Percentiles rank a stretch among this genome's conserved stretches.
These are phyloP conservation scores for Tillandsia fasciculata DNA, from an alignment of 176 grass and related monocot genomes.

Conservation along the genomic window DNA sequence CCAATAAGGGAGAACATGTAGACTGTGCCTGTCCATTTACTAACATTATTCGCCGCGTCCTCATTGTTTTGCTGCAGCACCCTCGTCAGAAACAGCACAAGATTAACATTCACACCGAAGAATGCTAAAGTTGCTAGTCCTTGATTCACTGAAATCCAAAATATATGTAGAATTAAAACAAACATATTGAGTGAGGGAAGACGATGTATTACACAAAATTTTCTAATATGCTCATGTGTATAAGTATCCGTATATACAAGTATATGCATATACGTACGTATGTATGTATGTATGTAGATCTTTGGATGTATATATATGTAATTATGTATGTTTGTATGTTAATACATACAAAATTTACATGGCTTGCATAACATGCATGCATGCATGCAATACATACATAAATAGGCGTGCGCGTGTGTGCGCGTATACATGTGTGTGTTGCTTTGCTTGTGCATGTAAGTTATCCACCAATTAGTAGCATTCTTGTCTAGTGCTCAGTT, in stretches of 20 bases:
- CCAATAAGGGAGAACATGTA: slow-evolving; percentile 97
- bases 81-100: slow-evolving; percentile 88
- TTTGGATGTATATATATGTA: too few species aligned
- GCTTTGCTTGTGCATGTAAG: too few species aligned
- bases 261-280: background rate
- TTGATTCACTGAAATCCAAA: slow-evolving; percentile 63
- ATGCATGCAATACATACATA: too few species aligned
- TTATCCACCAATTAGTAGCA: too few species aligned
- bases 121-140: slow-evolving; percentile 86
- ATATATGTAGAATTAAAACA: background rate
- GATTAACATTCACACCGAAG: slow-evolving; percentile 90
- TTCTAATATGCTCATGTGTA: background rate
- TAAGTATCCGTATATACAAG: background rate
- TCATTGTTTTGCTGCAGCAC: slow-evolving; percentile 78
- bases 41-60: slow-evolving; percentile 93
- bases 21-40: slow-evolving; percentile 97
- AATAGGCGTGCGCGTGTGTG: too few species aligned
- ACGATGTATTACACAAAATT: background rate
- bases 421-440: too few species aligned
- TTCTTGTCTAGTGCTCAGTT: too few species aligned
- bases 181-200: background rate
- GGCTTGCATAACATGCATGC: too few species aligned
- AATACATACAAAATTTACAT: too few species aligned
- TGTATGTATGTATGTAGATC: too few species aligned
- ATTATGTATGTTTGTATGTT: too few species aligned